Evolutionary conservation across 2,329 filamentous ascomycete genomes (phyloP).

Genomic region (Lasiodiplodia theobromae): DNA sequence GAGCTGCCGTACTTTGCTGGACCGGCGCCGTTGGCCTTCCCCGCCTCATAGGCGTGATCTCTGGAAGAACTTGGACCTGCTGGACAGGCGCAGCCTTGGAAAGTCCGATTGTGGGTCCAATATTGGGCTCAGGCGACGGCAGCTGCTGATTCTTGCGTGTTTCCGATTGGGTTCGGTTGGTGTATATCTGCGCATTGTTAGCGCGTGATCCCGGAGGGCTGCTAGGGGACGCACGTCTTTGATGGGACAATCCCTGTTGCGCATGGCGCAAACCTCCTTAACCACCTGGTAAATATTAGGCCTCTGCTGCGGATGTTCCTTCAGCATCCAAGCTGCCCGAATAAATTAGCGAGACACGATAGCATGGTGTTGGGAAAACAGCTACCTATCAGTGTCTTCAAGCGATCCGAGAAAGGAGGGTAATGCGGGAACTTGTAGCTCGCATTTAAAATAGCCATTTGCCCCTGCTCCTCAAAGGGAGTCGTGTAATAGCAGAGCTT

Average conservation of each 20-base stretch:
- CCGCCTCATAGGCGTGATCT: slow-evolving; percentile 92
- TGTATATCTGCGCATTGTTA: slow-evolving; percentile 55
- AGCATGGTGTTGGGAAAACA: slow-evolving; percentile 16
- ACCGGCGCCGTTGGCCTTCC: slow-evolving; percentile 71
- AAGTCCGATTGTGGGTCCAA: slow-evolving; percentile 73
- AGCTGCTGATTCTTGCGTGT: slow-evolving; percentile 65
- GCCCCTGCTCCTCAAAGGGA: slow-evolving; percentile 96
- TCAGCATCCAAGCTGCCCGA: slow-evolving; percentile 82
- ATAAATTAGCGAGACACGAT: not conserved
- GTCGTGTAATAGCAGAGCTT: slow-evolving; percentile 99
- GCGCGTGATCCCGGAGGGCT: slow-evolving; percentile 19
- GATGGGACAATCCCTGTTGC: slow-evolving; percentile 83
- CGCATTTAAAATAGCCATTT: slow-evolving; percentile 95
- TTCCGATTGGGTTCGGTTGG: slow-evolving; percentile 68
- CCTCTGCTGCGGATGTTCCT: slow-evolving; percentile 77
- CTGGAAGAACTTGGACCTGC: slow-evolving; percentile 77
- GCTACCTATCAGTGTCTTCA: slow-evolving; percentile 90
- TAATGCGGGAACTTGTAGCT: slow-evolving; percentile 91
- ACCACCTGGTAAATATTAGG: slow-evolving; percentile 96
- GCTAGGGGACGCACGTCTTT: slow-evolving; percentile 72
- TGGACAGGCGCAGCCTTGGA: slow-evolving; percentile 79
- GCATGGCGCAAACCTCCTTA: slow-evolving; percentile 85
- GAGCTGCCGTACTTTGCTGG: slow-evolving; percentile 51
- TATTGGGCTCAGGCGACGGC: slow-evolving; percentile 62
- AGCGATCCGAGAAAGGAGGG: slow-evolving; percentile 84